Evolutionary conservation across 2,329 filamentous ascomycete species (phyloP), one percentile per base, ranked within the genome.

Genomic region (Scedosporium apiospermum): DNA sequence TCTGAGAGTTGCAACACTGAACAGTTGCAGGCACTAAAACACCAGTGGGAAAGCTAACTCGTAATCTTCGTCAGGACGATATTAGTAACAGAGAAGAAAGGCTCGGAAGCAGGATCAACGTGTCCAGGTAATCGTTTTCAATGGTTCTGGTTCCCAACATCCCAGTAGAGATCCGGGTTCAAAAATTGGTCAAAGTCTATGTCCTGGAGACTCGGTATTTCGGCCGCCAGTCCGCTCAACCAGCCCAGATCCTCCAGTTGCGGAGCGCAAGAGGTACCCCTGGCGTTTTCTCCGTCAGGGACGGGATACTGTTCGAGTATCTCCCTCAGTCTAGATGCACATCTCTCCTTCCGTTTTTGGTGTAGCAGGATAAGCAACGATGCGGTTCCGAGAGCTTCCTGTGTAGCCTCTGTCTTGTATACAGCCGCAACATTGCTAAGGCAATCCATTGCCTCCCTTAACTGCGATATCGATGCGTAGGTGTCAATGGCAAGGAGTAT

Each of bases 401-500:
- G 77, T 64, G 82, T 79, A 1, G 76, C 75, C 12, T 73, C 71
- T 0, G 77, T 82, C 21, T 78, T 73, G 64, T 80, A 82, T 0
- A 74, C 73, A 0, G 70, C 68, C 0, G 75, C 71, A 0, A 81
- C 75, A 16, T 76, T 71, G 21, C 72, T 70, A 0, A 83, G 70
- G 2, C 76, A 77, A 62, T 71, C 72, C 78, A 86, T 80, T 0
- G 81, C 82, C 23, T 81, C 78, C 2, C 73, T 71, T 4, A 86
- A 74, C 63, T 80, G 72, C 0, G 73, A 72, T 0, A 84, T 71
- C 0, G 80, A 80, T 0, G 80, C 73, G 0, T 75, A 74, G 0
- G 75, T 82, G 60, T 86, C 82, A 58, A 85, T 81, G 0, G 80
- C 80, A 1, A 86, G 72, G 4, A 85, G 71, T 0, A 82, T 75